Percentiles rank a stretch among this genome's conserved stretches.
phyloP scores from a whole-genome alignment of 2,329 filamentous ascomycete genomes.

The Colletotrichum orchidophilum region DNA sequence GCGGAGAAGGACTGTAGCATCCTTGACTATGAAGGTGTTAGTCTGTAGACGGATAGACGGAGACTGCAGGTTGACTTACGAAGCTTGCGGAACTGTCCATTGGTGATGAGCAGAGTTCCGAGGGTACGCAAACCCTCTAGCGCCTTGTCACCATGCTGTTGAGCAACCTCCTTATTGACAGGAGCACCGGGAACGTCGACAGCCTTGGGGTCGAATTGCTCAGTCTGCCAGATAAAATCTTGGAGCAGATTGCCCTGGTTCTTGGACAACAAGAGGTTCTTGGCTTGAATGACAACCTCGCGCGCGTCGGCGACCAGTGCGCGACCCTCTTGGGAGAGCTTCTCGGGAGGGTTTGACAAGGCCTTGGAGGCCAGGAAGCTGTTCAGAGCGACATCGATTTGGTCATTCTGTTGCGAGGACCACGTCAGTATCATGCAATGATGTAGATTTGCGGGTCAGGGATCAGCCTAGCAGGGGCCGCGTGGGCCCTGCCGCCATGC shows the following conservation, averaged over 20 bases:
- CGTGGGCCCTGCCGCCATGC: slow-evolving; percentile 6
- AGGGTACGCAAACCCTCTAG: slow-evolving; percentile 87
- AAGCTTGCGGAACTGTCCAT: slow-evolving; percentile 94
- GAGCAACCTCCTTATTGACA: slow-evolving; percentile 78
- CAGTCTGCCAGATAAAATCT: slow-evolving; percentile 96
- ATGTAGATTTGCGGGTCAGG: not conserved
- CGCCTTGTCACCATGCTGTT: slow-evolving; percentile 85
- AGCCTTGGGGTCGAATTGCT: slow-evolving; percentile 73
- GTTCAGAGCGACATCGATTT: slow-evolving; percentile 95
- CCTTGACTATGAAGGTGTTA: slow-evolving; percentile 64
- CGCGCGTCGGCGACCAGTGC: slow-evolving; percentile 80
- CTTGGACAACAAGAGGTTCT: slow-evolving; percentile 87
- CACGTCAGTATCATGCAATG: slow-evolving; percentile 22
- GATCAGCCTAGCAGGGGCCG: not conserved
- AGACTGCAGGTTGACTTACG: slow-evolving; percentile 60
- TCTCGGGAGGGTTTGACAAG: slow-evolving; percentile 74
- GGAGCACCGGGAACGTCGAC: slow-evolving; percentile 72
- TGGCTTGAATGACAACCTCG: slow-evolving; percentile 84
- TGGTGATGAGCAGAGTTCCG: slow-evolving; percentile 89
- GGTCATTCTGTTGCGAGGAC: slow-evolving; percentile 74
- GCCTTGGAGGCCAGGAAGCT: slow-evolving; percentile 80
- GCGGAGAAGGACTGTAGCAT: slow-evolving; percentile 82
- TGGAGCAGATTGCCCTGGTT: slow-evolving; percentile 95
- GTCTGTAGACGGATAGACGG: fast-evolving
- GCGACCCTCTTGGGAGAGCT: slow-evolving; percentile 85